These are phyloP conservation scores for Colletotrichum melonis DNA, from an alignment of 2,329 filamentous ascomycete species.

Conservation along the genomic window DNA sequence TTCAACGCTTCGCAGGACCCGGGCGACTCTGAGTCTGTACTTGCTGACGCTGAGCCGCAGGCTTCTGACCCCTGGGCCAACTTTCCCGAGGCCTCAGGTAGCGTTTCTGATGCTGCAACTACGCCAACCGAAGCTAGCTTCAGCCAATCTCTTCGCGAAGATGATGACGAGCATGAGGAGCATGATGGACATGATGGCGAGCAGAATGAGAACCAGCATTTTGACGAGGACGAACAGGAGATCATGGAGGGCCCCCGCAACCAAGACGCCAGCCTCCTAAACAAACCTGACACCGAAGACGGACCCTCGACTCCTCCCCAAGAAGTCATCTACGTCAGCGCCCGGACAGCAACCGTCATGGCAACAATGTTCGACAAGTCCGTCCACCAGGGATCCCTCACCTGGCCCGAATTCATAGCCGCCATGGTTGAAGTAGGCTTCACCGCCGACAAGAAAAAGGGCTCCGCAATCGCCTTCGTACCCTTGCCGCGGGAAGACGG, in stretches of 20 bases:
- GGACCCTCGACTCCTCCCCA: neutral
- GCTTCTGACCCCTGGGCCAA: neutral
- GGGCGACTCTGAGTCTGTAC: too few relatives aligned
- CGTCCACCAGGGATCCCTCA: slow-evolving; percentile 44
- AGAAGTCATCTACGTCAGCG: slow-evolving; percentile 48
- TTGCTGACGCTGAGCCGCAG: too few relatives aligned
- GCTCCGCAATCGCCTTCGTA: slow-evolving; percentile 54
- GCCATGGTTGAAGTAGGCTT: slow-evolving; percentile 57
- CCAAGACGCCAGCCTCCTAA: neutral
- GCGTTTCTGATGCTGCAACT: neutral
- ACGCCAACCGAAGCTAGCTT: neutral
- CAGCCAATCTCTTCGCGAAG: neutral
- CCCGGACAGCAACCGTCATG: slow-evolving; percentile 52
- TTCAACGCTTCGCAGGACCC: neutral
- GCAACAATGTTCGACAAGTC: slow-evolving; percentile 47
- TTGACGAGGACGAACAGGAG: neutral
- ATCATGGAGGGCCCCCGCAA: neutral
- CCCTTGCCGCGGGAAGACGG: slow-evolving; percentile 40
- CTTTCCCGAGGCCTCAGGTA: neutral
- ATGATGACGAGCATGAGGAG: neutral
- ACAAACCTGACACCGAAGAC: neutral
- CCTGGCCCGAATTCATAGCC: slow-evolving; percentile 51
- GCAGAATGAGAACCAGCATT: neutral
- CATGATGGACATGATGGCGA: neutral
- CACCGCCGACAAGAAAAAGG: slow-evolving; percentile 51